Percentiles rank a stretch among this genome's conserved stretches.
Evolutionary conservation across 805 yeast species (phyloP).

Genomic region (Cyberlindnera nakhonratchasimensis): DNA sequence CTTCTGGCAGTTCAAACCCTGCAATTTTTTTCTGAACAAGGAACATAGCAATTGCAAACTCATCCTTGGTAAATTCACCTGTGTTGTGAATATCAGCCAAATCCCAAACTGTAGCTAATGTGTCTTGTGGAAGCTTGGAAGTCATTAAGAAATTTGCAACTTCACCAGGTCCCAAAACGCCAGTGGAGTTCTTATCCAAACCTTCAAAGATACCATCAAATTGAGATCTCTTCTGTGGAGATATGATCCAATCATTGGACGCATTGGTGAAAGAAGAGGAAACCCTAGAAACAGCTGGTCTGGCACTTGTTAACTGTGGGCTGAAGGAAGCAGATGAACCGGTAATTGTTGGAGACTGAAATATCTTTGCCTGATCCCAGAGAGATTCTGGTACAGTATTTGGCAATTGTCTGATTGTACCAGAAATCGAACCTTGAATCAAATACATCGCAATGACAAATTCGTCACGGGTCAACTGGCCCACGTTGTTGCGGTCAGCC

Average conservation of each 20-base stretch:
- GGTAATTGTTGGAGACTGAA: conserved; percentile 20
- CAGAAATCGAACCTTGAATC: conserved; percentile 75
- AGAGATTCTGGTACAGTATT: conserved; percentile 38
- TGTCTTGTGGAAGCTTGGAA: conserved; percentile 80
- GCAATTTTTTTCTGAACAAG: conserved; percentile 80
- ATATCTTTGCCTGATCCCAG: conserved; percentile 35
- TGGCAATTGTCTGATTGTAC: conserved; percentile 59
- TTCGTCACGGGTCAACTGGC: conserved; percentile 67
- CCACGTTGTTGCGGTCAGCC: conserved; percentile 73
- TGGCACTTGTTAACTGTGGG: conserved; percentile 23
- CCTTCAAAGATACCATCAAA: conserved; percentile 77
- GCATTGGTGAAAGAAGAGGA: conserved; percentile 37
- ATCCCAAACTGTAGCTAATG: conserved; percentile 91
- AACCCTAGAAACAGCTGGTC: conserved; percentile 31
- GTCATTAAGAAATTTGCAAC: conserved; percentile 88
- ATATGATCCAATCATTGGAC: conserved; percentile 60
- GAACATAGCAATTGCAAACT: conserved; percentile 92
- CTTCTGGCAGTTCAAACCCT: conserved; percentile 74
- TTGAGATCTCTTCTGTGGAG: conserved; percentile 67
- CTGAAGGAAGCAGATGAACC: conserved; percentile 17
- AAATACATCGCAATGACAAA: conserved; percentile 94
- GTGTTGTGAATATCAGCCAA: conserved; percentile 84
- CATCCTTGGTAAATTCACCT: conserved; percentile 75
- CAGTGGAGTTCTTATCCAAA: conserved; percentile 62
- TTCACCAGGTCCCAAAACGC: conserved; percentile 67